Base-by-base conservation (phyloP, 108 stramenopile species). In the Pseudonitzschia pungens region DNA sequence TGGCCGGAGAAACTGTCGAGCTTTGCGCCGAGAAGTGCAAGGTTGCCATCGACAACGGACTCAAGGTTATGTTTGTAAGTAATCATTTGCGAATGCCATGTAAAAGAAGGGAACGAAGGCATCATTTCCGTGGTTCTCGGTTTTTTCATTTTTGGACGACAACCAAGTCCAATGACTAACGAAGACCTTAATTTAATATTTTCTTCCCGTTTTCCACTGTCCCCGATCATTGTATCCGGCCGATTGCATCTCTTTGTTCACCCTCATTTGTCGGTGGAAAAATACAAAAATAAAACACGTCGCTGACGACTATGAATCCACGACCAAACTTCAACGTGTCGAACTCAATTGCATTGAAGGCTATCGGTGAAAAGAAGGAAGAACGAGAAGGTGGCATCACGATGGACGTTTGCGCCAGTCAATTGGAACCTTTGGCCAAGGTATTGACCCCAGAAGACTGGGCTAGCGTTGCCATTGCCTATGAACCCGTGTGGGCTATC, bases 331-430 rank as follows among this genome's bases (percentile, higher is more conserved):
- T 51, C 10, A n/a, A 16, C 50, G 3, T 10, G 50, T 10, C 50
- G 6, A n/a, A 51, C 24, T 55, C 12, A 26, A 55, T 24, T 24
- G 22, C 24, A 20, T 8, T 20, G 24, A 26, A 67, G 66, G 66
- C 95, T 81, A 90, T 98, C 68, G 99, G 99, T 22, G 99, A 99
- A 81, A 97, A 96, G 89, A 97, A 98, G 71, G 97, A 97, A 65
- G 93, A 99, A 73, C 89, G 98, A 41, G 98, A 99, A 83, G 77
- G 83, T 52, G 97, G 95, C 64, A 82, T 86, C 44, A 96, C 95
- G 54, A 92, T 93, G 88, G 87, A 91, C 36, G 93, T 96, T n/a
- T 93, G 92, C 64, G 92, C 91, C 29, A 72, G 55, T 59, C 97
- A 97, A 84, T 70, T 97, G 56, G 92, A 85, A 65, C 93, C 95